Base-by-base conservation (phyloP, 2,329 filamentous ascomycete species). In the Fusarium mexicanum region DNA sequence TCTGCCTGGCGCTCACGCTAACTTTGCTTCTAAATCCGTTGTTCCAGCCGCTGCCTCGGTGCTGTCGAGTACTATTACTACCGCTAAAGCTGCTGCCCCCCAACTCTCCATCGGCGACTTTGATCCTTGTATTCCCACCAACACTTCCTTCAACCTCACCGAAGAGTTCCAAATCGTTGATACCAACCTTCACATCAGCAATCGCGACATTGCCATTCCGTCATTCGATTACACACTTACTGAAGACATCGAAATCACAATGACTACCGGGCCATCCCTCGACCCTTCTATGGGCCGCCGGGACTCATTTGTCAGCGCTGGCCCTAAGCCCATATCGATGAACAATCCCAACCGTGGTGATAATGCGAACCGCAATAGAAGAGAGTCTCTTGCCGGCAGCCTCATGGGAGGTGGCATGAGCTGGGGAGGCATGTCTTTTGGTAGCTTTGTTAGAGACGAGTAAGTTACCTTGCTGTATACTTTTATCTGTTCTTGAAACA, bases 391-490 rank as follows among this genome's bases (percentile, higher is more conserved):
- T 40, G 90, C 90, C 22, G 90, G 90, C 55, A 92, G 90, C 79
- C 83, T 92, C 66, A 90, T 91, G 84, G 93, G 91, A 73, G 93
- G 91, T 73, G 95, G 96, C 78, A 95, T 98, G 92, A 98, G 95
- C 84, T 99, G 96, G 95, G 96, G 96, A 80, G 96, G 95, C 75
- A 91, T 98, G 69, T 98, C 96, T 14, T 94, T 98, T 75, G 96
- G 96, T 72, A 98, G 96, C 80, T 98, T 97, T 87, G 96, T 99
- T 83, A 90, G 94, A 83, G 96, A 99, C 85, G 96, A 99, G 96
- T 99, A 91, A 91, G 96, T 86, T 12, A 48, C 50, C 50, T 67
- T 68, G 69, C 61, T 67, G 71, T 69, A 60, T 64, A 71, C 73
- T 31, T 53, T 51, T 14, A 51, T 35, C 31, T 53, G 53, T 44